Evolutionary conservation across 371 early-diverging fungal species (phyloP).

Genomic region (Zancudomyces culisetae): DNA sequence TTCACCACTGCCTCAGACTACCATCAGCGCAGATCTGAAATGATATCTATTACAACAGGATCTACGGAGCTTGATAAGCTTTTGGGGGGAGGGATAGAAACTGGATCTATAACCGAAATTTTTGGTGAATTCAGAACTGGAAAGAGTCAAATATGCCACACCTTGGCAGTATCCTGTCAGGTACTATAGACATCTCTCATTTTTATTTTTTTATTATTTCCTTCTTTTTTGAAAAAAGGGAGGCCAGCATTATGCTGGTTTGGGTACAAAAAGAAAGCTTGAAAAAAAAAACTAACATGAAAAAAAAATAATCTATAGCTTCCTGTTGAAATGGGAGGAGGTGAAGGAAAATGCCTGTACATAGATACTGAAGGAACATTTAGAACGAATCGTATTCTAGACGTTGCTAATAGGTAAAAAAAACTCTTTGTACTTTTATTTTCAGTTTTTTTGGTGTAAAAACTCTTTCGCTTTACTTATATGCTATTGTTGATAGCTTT

Average conservation of each 20-base stretch:
- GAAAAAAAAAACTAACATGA: too few relatives aligned
- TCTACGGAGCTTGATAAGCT: constrained; percentile 90
- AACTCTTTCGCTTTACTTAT: too few relatives aligned
- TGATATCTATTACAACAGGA: constrained; percentile 87
- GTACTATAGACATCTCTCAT: too few relatives aligned
- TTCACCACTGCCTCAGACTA: constrained; percentile 95
- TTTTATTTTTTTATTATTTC: too few relatives aligned
- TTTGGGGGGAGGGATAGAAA: constrained; percentile 94
- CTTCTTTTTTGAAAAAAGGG: too few relatives aligned
- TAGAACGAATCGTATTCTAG: constrained; percentile 77
- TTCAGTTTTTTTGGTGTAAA: too few relatives aligned
- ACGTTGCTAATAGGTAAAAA: constrained; percentile 79
- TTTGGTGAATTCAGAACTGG: constrained; percentile 99
- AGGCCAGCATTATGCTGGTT: too few relatives aligned
- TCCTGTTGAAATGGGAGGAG: constrained; percentile 72
- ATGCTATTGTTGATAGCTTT: constrained; percentile 9
- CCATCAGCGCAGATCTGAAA: constrained; percentile 68
- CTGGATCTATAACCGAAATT: constrained; percentile 96
- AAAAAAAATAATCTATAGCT: too few relatives aligned
- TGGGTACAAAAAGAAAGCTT: too few relatives aligned
- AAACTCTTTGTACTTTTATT: too few relatives aligned
- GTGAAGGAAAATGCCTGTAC: constrained; percentile 92
- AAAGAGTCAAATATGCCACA: constrained; percentile 98
- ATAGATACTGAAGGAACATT: constrained; percentile 99
- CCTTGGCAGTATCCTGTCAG: constrained; percentile 95